Percentiles rank a stretch among this genome's conserved stretches.
Evolutionary conservation across 2,329 filamentous ascomycete genomes (phyloP).

Genomic region (Talaromyces pinophilus): DNA sequence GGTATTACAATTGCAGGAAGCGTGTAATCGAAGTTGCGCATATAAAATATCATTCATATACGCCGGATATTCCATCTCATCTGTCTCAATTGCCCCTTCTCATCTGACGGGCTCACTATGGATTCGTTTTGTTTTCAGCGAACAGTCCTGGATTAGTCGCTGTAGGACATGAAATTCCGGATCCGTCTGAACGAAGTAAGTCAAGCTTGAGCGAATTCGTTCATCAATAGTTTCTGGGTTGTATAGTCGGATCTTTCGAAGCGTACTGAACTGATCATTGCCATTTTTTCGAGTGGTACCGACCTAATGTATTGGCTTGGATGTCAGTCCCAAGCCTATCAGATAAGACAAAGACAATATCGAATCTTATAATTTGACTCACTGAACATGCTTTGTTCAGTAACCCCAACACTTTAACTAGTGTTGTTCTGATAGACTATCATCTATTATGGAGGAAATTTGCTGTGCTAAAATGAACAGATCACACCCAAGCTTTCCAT

Average conservation of each 20-base stretch:
- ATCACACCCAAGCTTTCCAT: constrained; percentile 2
- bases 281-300: background rate
- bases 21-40: constrained; percentile 14
- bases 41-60: constrained; percentile 7
- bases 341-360: too few relatives aligned
- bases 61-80: background rate
- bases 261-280: background rate
- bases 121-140: background rate
- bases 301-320: background rate
- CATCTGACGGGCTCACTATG: background rate
- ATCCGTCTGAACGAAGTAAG: constrained; percentile 1
- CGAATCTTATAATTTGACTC: background rate
- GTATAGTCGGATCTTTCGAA: background rate
- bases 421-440: background rate
- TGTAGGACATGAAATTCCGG: background rate
- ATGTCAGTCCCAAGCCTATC: too few relatives aligned
- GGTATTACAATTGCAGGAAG: constrained; percentile 5
- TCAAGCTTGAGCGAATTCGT: background rate
- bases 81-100: background rate
- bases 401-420: background rate
- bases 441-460: background rate
- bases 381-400: constrained; percentile 17
- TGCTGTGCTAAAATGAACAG: constrained; percentile 11
- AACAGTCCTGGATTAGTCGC: background rate
- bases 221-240: background rate